A percentile compares a stretch with the other conserved stretches of the same genome.
These are phyloP conservation scores for Pseudogymnoascus sp. DNA, from an alignment of 2,329 filamentous ascomycete genomes.

Conservation along the genomic window DNA sequence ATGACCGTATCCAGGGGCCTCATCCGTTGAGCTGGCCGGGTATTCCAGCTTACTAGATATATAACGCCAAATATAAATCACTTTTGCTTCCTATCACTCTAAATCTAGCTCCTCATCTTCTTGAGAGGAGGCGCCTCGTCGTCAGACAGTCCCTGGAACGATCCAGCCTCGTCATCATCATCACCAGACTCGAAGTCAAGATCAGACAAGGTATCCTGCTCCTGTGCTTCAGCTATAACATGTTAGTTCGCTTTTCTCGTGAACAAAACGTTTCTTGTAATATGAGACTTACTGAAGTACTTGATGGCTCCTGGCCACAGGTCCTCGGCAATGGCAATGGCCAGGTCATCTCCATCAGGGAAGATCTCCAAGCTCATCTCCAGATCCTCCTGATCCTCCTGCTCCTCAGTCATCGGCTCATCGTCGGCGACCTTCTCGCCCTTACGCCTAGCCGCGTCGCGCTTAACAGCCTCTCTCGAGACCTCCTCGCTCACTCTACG, in stretches of 20 bases:
- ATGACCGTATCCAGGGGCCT: background rate
- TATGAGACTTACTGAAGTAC: slow-evolving; percentile 69
- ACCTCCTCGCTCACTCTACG: slow-evolving; percentile 66
- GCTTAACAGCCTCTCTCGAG: slow-evolving; percentile 52
- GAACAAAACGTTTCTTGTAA: slow-evolving; percentile 31
- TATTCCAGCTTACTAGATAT: slow-evolving; percentile 8
- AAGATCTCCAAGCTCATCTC: slow-evolving; percentile 74
- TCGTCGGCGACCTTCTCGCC: slow-evolving; percentile 36
- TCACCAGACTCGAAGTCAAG: slow-evolving; percentile 62
- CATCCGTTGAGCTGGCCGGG: background rate
- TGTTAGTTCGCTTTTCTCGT: background rate
- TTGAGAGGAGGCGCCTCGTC: background rate
- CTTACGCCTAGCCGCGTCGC: slow-evolving; percentile 52
- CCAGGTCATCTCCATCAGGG: slow-evolving; percentile 77
- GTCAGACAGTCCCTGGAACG: slow-evolving; percentile 1
- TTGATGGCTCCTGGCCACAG: slow-evolving; percentile 82
- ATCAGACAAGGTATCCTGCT: slow-evolving; percentile 60
- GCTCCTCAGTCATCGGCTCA: slow-evolving; percentile 35
- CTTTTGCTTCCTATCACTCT: background rate
- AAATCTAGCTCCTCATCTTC: slow-evolving; percentile 3
- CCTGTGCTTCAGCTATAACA: slow-evolving; percentile 58
- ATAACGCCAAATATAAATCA: slow-evolving; percentile 1
- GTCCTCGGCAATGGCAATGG: slow-evolving; percentile 75
- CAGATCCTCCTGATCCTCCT: slow-evolving; percentile 48
- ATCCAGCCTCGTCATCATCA: slow-evolving; percentile 42